Evolutionary conservation across 805 yeast genomes (phyloP).

Genomic region (Wickerhamiella lipophila): DNA sequence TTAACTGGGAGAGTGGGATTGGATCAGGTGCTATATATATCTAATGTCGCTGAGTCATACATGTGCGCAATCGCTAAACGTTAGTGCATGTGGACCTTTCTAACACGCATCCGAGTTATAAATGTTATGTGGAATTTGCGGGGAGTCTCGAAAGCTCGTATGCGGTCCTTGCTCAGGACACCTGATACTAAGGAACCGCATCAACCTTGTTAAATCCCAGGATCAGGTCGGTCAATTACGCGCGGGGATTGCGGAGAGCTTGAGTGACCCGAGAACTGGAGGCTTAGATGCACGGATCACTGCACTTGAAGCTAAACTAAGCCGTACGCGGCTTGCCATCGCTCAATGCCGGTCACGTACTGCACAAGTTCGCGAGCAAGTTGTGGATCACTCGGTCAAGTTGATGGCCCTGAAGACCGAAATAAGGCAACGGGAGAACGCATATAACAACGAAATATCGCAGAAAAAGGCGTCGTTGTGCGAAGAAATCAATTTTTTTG

Average conservation of each 20-base stretch:
- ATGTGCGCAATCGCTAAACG: background rate
- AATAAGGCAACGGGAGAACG: conserved; percentile 3
- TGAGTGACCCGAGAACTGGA: conserved; percentile 16
- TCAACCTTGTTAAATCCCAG: conserved; percentile 20
- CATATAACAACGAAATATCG: background rate
- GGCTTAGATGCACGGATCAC: conserved; percentile 16
- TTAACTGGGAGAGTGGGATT: conserved; percentile 17
- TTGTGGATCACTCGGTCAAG: background rate
- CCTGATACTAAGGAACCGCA: conserved; percentile 18
- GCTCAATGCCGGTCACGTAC: conserved; percentile 14
- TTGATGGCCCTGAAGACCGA: conserved; percentile 1
- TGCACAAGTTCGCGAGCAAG: conserved; percentile 1
- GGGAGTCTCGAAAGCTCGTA: conserved; percentile 17
- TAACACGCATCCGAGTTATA: background rate
- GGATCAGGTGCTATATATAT: conserved; percentile 14
- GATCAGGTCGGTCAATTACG: conserved; percentile 16
- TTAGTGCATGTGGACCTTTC: background rate
- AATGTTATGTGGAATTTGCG: conserved; percentile 21
- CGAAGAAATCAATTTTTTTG: conserved; percentile 11
- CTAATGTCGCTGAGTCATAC: background rate
- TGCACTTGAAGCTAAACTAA: conserved; percentile 16
- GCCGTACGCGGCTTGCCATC: conserved; percentile 15
- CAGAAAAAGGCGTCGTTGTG: background rate
- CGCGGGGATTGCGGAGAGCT: background rate
- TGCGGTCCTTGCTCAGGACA: conserved; percentile 22